phyloP scores from a whole-genome alignment of 129 eudicot species.

The carrot (Daucus carota) region DNA sequence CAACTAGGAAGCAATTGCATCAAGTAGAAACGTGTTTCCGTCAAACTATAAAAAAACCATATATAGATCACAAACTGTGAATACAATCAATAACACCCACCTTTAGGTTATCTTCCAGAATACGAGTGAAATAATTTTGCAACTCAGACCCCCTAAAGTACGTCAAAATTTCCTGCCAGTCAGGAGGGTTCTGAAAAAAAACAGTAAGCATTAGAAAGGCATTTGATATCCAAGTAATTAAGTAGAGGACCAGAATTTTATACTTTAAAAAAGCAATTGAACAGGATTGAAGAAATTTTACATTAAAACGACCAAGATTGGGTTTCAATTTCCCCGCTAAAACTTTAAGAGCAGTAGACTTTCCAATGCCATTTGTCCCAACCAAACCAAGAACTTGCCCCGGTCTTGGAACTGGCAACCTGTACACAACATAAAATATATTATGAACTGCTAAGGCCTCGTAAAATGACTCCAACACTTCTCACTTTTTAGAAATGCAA shows the following conservation, averaged over 20 bases:
- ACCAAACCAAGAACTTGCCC: conserved; percentile 79
- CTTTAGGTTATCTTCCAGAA: conserved; percentile 93
- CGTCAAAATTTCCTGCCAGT: conserved; percentile 93
- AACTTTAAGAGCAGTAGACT: conserved; percentile 66
- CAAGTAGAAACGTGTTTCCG: not conserved
- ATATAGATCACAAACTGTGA: too few relatives aligned
- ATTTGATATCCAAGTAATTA: not conserved
- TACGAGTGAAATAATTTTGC: conserved; percentile 92
- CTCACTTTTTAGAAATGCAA: not conserved
- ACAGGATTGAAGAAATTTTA: conserved; percentile 7
- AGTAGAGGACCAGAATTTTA: not conserved
- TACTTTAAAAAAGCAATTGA: not conserved
- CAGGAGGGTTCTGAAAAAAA: conserved; percentile 85
- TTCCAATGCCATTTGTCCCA: conserved; percentile 72
- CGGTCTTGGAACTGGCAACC: conserved; percentile 68
- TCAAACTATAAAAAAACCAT: not conserved
- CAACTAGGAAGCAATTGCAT: not conserved
- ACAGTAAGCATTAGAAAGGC: not conserved
- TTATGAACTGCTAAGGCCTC: not conserved
- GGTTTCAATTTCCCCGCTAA: conserved; percentile 74
- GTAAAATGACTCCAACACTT: not conserved
- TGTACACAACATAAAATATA: conserved; percentile 3
- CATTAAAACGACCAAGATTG: conserved; percentile 58
- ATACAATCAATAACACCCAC: conserved; percentile 20
- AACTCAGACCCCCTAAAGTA: conserved; percentile 93